These are phyloP conservation scores for Blumeria hordei DNA, from an alignment of 2,329 filamentous ascomycete genomes.

Conservation along the genomic window DNA sequence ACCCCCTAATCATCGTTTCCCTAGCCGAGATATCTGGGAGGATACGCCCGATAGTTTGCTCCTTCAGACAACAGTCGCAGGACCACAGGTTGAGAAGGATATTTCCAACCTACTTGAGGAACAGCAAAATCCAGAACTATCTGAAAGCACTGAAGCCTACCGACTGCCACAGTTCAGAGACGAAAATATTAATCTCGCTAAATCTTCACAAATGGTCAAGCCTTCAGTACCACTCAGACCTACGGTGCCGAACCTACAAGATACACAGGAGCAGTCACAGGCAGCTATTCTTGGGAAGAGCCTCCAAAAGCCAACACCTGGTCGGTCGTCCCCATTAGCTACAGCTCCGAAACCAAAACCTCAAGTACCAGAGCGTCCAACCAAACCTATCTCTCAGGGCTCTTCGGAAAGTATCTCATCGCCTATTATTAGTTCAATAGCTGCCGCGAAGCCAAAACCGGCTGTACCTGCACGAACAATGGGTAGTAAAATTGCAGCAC, in stretches of 20 bases:
- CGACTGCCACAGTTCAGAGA: constrained; percentile 7
- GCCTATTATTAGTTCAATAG: constrained; percentile 11
- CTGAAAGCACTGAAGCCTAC: constrained; percentile 10
- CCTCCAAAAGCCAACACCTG: background rate
- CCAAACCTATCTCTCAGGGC: constrained; percentile 26
- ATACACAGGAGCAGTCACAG: constrained; percentile 13
- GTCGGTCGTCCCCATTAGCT: constrained; percentile 6
- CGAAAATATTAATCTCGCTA: constrained; percentile 9
- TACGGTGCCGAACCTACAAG: constrained; percentile 14
- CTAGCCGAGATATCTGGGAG: constrained; percentile 86
- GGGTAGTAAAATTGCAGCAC: constrained; percentile 68
- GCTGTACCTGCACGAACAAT: constrained; percentile 54
- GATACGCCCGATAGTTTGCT: constrained; percentile 67
- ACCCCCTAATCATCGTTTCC: constrained; percentile 38
- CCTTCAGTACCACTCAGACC: constrained; percentile 37
- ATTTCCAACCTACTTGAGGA: constrained; percentile 19
- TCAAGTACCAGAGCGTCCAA: constrained; percentile 33
- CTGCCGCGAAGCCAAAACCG: constrained; percentile 49
- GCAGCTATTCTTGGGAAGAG: constrained; percentile 11
- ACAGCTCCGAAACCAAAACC: constrained; percentile 33
- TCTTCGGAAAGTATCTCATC: constrained; percentile 14
- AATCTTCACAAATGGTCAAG: constrained; percentile 23
- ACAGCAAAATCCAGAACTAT: constrained; percentile 13
- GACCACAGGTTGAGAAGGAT: constrained; percentile 22
- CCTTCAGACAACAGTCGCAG: constrained; percentile 49